A percentile compares a stretch with the other conserved stretches of the same genome.
phyloP scores from a whole-genome alignment of 2,329 filamentous ascomycete species.

The Phaeosphaeria sp. region DNA sequence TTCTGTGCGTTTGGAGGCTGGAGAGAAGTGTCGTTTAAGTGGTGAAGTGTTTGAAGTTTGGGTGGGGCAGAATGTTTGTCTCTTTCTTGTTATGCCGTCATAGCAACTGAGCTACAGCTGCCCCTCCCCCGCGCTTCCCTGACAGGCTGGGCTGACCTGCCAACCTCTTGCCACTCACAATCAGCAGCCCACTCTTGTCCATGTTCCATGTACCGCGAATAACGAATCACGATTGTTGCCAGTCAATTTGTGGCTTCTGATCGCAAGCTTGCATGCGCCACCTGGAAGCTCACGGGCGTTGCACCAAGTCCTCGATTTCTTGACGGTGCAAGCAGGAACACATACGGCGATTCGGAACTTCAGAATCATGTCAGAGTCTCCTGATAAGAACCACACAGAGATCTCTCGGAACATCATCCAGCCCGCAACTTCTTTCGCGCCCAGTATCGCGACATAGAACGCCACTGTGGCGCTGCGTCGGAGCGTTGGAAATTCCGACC shows the following conservation, averaged over 20 bases:
- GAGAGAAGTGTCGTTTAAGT: conserved; percentile 6
- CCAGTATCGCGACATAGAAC: not conserved
- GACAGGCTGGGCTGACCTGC: not conserved
- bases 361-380: not conserved
- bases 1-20: not conserved
- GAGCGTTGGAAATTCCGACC: conserved; percentile 23
- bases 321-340: too few species aligned
- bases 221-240: not conserved
- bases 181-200: not conserved
- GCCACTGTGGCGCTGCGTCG: conserved; percentile 34
- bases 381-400: not conserved
- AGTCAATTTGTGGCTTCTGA: not conserved
- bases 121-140: conserved; percentile 32
- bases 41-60: conserved; percentile 20
- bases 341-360: too few species aligned
- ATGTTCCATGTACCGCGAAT: not conserved
- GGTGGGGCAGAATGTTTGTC: conserved; percentile 19
- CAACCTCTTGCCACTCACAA: conserved; percentile 18
- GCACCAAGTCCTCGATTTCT: too few species aligned
- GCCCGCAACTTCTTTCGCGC: not conserved
- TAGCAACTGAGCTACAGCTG: conserved; percentile 25
- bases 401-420: not conserved
- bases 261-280: not conserved
- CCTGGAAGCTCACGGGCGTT: not conserved
- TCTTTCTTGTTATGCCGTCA: conserved; percentile 22